Base-by-base conservation (phyloP, 2,329 filamentous ascomycete species). In the Pseudogymnoascus sp. region DNA sequence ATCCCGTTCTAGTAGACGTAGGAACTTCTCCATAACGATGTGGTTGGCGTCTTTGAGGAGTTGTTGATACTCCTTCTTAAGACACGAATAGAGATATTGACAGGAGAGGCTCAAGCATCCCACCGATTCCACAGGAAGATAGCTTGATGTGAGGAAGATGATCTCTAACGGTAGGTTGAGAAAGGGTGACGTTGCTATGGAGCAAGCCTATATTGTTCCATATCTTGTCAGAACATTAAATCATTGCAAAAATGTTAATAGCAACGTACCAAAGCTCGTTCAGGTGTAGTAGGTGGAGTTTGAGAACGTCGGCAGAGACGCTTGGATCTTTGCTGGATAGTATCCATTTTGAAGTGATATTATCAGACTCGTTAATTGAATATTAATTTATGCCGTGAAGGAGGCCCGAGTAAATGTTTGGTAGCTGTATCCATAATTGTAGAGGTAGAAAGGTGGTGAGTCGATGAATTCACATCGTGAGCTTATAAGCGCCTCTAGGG, bases 121-220 rank as follows among this genome's bases (percentile, higher is more conserved):
- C 28, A 31, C 33, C 57, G 65, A 64, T 63, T 60, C 62, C 13
- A 36, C 21, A 1, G 62, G 61, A 4, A 65, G 61, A 63, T 62
- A 63, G 42, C 59, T 61, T 42, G 50, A 9, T 57, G 63, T 65
- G 21, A 38, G 64, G 61, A 63, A 47, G 13, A 64, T 62, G 15
- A 65, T 57, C 9, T 65, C 65, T 47, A 26, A 31, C 61, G 65
- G 65, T 60, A 67, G 65, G 17, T 62, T 64, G n/a, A 28, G 15
- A 44, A 67, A 19, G 9, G 62, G 60, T 13, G 63, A 60, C 1
- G 19, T n/a, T 23, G 42, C 35, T 3, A 66, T 53, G 6, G 40
- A 44, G 40, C 19, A 23, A 23, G 5, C 19, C 38, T 42, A 42
- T 42, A 21, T 42, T 42, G 17, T 42, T 42, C 38, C 38, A 42